Evolutionary conservation across 1,139 yeast genomes (phyloP), one percentile per base, ranked within the genome.

Genomic region (Geotrichum histeridarum): DNA sequence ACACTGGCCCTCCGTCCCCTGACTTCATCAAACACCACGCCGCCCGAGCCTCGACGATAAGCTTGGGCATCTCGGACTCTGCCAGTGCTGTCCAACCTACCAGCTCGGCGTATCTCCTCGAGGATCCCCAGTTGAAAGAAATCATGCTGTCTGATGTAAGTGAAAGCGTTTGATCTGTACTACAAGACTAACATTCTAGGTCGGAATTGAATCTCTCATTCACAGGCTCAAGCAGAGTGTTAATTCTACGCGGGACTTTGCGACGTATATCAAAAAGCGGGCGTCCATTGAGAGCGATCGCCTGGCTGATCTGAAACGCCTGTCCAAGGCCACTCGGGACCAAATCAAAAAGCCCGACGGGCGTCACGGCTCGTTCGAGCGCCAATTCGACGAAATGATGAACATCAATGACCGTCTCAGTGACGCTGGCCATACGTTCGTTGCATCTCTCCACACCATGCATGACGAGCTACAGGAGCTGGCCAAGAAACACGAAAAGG

Each of bases 401-500:
- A 83, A 79, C 59, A 81, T 84, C 63, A 96, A 90, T 68, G 96
- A 91, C 61, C 82, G 84, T 59, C 71, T 86, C 48, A 78, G 79
- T 50, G 80, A 79, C 51, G 95, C 89, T 14, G 89, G 91, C 31
- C 76, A 79, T 48, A 82, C 94, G 4, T 90, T 84, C 69, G 86
- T 87, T 18, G 82, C 82, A 48, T 93, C 95, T 0, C 74, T 93
- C 63, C 86, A 82, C 61, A 84, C 82, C 43, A 91, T 93, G 93
- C 82, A 83, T 65, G 96, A 88, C 63, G 97, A 93, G 68, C 74
- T 91, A 59, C 71, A 76, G n/a, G 83, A 95, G 0, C 76, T 93
- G 57, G 77, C 86, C 30, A 77, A 80, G 31, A 81, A 90, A 1
- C 81, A 90, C 58, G 76, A 86, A 7, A 78, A 86, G 57, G 75